A percentile compares a stretch with the other conserved stretches of the same genome.
Conservation (phyloP, 805 yeast species). For the Candida gorgasii region DNA sequence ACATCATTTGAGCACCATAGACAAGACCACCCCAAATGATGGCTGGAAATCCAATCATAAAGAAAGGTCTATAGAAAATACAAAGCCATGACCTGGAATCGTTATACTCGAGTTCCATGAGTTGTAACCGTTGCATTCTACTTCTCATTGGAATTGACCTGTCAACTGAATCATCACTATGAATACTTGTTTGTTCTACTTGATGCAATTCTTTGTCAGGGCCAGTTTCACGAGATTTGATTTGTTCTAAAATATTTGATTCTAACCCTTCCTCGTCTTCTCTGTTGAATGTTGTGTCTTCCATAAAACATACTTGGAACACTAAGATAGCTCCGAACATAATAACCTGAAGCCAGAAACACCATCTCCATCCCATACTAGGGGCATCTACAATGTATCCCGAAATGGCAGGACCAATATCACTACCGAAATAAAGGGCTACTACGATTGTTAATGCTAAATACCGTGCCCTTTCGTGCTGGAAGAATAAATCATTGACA, state of each 20-base stretch:
- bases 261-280: conserved; percentile 27
- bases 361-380: conserved; percentile 46
- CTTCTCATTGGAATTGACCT: conserved; percentile 27
- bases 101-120: conserved; percentile 38
- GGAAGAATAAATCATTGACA: conserved; percentile 45
- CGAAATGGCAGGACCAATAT: conserved; percentile 45
- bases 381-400: conserved; percentile 38
- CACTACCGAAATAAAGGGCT: conserved; percentile 45
- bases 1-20: conserved; percentile 52
- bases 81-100: conserved; percentile 42
- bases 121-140: conserved; percentile 35
- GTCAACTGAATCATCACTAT: conserved; percentile 21
- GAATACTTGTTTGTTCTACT: conserved; percentile 19
- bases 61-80: conserved; percentile 39
- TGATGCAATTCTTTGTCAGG: conserved; percentile 10
- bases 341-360: conserved; percentile 25
- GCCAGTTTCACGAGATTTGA: conserved; percentile 17
- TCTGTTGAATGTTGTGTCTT: conserved; percentile 44
- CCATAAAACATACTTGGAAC: conserved; percentile 37
- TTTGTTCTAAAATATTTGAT: conserved; percentile 30
- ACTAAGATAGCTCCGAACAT: conserved; percentile 37
- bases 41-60: conserved; percentile 39
- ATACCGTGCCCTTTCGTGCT: conserved; percentile 41
- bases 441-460: conserved; percentile 35
- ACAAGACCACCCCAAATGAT: conserved; percentile 47